Base-by-base conservation (phyloP, 2,329 filamentous ascomycete species). In the Penicillium sp. region DNA sequence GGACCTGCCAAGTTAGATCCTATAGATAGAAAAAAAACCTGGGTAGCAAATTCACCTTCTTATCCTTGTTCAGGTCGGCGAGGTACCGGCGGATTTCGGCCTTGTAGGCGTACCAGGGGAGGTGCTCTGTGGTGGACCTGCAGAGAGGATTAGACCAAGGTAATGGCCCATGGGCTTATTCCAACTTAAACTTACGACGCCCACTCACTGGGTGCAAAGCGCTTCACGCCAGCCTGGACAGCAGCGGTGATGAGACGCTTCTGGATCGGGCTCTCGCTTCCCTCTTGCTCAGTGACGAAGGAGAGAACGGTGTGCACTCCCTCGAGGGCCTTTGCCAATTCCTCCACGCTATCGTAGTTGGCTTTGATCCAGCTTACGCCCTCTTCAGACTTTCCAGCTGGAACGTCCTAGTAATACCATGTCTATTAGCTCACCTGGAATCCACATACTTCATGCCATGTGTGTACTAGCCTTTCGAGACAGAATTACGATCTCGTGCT, bases 151-250 rank as follows among this genome's bases (percentile, higher is more conserved):
- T 26, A 26, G 26, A 26, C 2, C 5, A 6, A 26, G 26, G 26
- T 26, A 26, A 26, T 3, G 26, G 26, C 5, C 26, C 26, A 26
- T 4, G 26, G 26, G 26, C 26, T 26, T 6, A 26, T 26, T 26
- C 17, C 3, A 26, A 23, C 19, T 21, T 11, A 31, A 15, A 47
- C 56, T 38, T 26, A 63, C 57, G 57, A 23, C 1, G 31, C 49
- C 61, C 61, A 63, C 41, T 63, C 61, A 26, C 61, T 63, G 2
- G 61, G 61, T 7, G 61, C 61, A 21, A 63, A 63, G 6, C 61
- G 53, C 15, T 60, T 63, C 31, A 63, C 61, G 8, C 61, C 61
- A 3, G 61, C 61, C 8, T 49, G 9, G 17, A 61, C 21, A 5
- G 57, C 48, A 2, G 61, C 61, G 19, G 60, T 19, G 35, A 63